Conservation (phyloP, 2,329 filamentous ascomycete species). For the Ophiostoma triangulosporum region DNA sequence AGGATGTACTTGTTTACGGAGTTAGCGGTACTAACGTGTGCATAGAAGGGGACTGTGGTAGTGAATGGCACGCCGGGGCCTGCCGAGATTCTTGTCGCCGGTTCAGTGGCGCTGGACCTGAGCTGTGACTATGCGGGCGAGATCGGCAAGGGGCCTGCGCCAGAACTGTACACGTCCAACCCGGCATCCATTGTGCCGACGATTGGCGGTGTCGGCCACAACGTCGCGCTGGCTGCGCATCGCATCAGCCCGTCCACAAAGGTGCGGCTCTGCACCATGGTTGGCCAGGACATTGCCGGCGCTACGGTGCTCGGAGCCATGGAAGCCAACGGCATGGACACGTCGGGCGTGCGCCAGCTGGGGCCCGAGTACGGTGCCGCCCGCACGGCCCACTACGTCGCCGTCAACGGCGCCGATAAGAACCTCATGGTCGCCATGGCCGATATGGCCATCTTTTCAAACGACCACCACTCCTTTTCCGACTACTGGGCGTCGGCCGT, state of each 20-base stretch:
- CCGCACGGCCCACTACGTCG: constrained; percentile 81
- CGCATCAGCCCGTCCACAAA: constrained; percentile 43
- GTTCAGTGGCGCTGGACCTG: constrained; percentile 79
- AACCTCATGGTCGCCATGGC: constrained; percentile 88
- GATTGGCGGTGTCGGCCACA: constrained; percentile 82
- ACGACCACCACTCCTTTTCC: constrained; percentile 28
- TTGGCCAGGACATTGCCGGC: constrained; percentile 72
- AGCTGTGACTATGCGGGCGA: constrained; percentile 57
- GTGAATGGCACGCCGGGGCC: neutral
- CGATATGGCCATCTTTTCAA: constrained; percentile 69
- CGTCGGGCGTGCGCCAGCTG: constrained; percentile 46
- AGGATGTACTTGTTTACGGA: neutral
- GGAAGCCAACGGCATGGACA: constrained; percentile 48
- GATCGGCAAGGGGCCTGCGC: constrained; percentile 21
- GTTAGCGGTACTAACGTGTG: neutral
- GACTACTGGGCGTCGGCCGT: constrained; percentile 49
- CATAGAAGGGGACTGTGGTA: neutral
- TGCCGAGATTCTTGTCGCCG: constrained; percentile 68
- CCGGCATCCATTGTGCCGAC: constrained; percentile 68
- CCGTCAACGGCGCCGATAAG: constrained; percentile 72
- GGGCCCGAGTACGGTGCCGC: constrained; percentile 31
- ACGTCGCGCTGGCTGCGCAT: constrained; percentile 76
- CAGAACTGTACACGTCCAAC: constrained; percentile 68
- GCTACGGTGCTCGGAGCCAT: constrained; percentile 57
- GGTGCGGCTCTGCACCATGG: constrained; percentile 64